A percentile compares a stretch with the other conserved stretches of the same genome.
These are phyloP conservation scores for Carex parvula DNA, from an alignment of 176 grass and related monocot species.

Conservation along the genomic window DNA sequence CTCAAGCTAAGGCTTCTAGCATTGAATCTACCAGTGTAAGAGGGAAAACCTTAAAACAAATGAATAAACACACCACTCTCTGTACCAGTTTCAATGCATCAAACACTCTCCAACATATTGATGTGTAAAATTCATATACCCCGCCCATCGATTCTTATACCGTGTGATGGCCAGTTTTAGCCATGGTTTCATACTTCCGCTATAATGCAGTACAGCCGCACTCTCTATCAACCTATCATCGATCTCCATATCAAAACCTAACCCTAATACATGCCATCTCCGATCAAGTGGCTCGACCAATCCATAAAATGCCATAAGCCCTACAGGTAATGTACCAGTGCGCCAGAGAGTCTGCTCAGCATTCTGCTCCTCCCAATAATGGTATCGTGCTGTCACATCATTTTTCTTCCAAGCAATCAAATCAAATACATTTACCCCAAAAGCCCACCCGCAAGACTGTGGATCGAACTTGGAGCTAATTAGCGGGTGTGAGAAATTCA, in stretches of 20 bases:
- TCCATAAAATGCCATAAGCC: constrained; percentile 87
- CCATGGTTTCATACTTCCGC: constrained; percentile 98
- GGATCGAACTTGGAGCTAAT: constrained; percentile 92
- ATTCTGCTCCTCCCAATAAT: constrained; percentile 96
- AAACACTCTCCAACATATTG: constrained; percentile 63
- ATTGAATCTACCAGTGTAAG: constrained; percentile 29
- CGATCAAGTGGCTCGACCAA: constrained; percentile 88
- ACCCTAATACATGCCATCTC: constrained; percentile 92
- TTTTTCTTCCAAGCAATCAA: constrained; percentile 91
- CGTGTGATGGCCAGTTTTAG: constrained; percentile 80
- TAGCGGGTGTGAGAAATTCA: constrained; percentile 77
- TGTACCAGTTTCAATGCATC: constrained; percentile 8
- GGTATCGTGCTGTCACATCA: constrained; percentile 64
- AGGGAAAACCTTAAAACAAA: constrained; percentile 23
- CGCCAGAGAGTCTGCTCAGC: constrained; percentile 75
- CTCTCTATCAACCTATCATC: constrained; percentile 97
- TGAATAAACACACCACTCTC: constrained; percentile 11
- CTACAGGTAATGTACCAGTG: constrained; percentile 78
- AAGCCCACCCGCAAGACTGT: constrained; percentile 94
- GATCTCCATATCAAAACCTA: constrained; percentile 89
- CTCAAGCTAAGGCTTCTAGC: constrained; percentile 39
- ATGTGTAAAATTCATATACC: constrained; percentile 64
- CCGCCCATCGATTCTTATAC: constrained; percentile 87
- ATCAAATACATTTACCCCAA: constrained; percentile 98
- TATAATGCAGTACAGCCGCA: constrained; percentile 91